Evolutionary conservation across 768 basidiomycete genomes (phyloP).

Genomic region (Boletus rubroflammeus): DNA sequence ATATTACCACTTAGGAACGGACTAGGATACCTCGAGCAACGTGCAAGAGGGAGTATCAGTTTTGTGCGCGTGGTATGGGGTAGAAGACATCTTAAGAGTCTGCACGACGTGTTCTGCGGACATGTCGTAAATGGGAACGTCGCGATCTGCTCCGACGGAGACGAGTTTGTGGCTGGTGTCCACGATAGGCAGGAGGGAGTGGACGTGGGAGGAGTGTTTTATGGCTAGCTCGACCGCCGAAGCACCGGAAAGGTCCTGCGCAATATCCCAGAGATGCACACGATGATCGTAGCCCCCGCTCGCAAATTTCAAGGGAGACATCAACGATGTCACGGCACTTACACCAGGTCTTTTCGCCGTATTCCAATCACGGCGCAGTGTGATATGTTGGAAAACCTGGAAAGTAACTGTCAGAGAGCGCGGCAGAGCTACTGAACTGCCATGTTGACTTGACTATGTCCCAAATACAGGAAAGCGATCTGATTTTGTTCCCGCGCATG

Average conservation of each 20-base stretch:
- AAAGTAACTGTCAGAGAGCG: constrained; percentile 2
- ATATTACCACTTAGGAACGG: not conserved
- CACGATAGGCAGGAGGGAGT: constrained; percentile 41
- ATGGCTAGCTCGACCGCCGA: constrained; percentile 34
- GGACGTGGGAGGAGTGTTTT: constrained; percentile 41
- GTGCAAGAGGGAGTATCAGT: constrained; percentile 38
- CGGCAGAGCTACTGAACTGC: not conserved
- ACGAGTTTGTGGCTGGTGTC: constrained; percentile 47
- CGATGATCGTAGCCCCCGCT: constrained; percentile 49
- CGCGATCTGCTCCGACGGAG: constrained; percentile 48
- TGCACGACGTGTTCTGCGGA: constrained; percentile 42
- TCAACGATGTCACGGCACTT: constrained; percentile 41
- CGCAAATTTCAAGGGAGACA: constrained; percentile 41
- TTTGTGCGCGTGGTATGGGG: constrained; percentile 41
- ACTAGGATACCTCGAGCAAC: constrained; percentile 40
- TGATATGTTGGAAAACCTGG: constrained; percentile 8
- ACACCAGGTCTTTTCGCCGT: constrained; percentile 38
- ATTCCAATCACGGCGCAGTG: constrained; percentile 31
- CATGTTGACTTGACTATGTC: constrained; percentile 23
- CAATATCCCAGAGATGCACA: constrained; percentile 46
- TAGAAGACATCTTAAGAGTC: constrained; percentile 41
- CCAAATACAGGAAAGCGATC: constrained; percentile 23
- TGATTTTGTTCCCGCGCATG: constrained; percentile 38
- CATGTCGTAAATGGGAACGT: constrained; percentile 43
- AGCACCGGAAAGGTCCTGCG: constrained; percentile 32